Conservation (phyloP, 176 grass and related monocot genomes). For the Carex cristatella region DNA sequence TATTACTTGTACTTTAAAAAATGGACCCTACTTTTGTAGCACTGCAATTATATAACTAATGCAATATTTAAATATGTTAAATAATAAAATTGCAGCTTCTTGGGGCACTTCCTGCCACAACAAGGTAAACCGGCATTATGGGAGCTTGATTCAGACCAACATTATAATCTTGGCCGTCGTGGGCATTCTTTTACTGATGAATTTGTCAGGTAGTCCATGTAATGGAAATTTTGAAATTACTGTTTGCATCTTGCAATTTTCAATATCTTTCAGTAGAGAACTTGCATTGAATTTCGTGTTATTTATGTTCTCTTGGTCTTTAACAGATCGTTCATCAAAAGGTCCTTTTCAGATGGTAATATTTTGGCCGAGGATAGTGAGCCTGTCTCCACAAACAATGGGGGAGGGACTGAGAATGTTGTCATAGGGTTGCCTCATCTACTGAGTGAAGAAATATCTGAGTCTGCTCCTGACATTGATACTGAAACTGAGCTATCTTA, state of each 20-base stretch:
- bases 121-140: constrained; percentile 77
- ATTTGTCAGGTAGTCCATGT: constrained; percentile 32
- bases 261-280: background rate
- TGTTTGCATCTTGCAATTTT: background rate
- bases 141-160: constrained; percentile 94
- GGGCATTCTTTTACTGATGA: constrained; percentile 51
- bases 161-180: constrained; percentile 80
- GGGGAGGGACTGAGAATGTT: constrained; percentile 22
- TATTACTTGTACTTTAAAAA: background rate
- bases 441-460: constrained; percentile 50
- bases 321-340: constrained; percentile 80
- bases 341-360: constrained; percentile 86
- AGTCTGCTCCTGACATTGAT: constrained; percentile 82
- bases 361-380: constrained; percentile 56
- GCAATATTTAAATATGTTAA: background rate
- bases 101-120: constrained; percentile 96
- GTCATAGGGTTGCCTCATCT: constrained; percentile 41
- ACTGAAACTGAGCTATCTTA: constrained; percentile 44
- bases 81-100: constrained; percentile 48
- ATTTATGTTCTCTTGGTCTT: constrained; percentile 5
- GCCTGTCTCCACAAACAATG: constrained; percentile 41
- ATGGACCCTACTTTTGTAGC: background rate
- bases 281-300: constrained; percentile 7
- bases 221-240: background rate
- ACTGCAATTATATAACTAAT: background rate